Conservation (phyloP, 345 rosid species). For the Bruguiera sexangula region DNA sequence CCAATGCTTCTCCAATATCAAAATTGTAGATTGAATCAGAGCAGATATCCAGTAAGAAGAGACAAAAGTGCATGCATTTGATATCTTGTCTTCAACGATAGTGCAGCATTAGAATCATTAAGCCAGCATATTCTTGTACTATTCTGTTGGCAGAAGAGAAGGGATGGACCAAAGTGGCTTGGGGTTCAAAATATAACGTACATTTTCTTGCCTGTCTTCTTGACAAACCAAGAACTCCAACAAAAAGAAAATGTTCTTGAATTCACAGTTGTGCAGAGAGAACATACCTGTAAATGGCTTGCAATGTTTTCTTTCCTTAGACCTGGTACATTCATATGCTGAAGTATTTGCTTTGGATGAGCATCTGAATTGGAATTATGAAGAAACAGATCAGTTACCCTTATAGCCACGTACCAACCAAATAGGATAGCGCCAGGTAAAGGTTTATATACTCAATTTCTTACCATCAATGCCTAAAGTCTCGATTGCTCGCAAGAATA, state of each 20-base stretch:
- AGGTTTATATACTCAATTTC: neutral
- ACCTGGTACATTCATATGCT: slow-evolving; percentile 43
- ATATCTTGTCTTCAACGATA: neutral
- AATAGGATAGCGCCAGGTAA: neutral
- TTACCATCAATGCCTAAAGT: slow-evolving; percentile 42
- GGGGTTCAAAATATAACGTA: neutral
- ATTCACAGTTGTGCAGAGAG: neutral
- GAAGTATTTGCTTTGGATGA: slow-evolving; percentile 46
- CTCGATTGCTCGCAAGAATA: slow-evolving; percentile 38
- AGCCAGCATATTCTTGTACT: too few relatives aligned
- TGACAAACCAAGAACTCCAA: neutral
- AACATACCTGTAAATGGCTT: slow-evolving; percentile 53
- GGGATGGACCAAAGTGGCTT: neutral
- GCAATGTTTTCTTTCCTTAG: slow-evolving; percentile 38
- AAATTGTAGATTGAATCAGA: neutral
- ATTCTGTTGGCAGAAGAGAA: too few relatives aligned
- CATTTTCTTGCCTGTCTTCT: neutral
- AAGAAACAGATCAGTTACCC: neutral
- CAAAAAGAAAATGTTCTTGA: too few relatives aligned
- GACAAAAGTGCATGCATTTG: neutral
- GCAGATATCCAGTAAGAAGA: neutral
- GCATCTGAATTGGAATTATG: slow-evolving; percentile 25
- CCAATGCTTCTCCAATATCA: too few relatives aligned
- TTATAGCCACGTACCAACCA: neutral
- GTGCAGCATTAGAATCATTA: too few relatives aligned